Evolutionary conservation across 257 asterid genomes (phyloP).

Genomic region (Gardenia jasminoides): DNA sequence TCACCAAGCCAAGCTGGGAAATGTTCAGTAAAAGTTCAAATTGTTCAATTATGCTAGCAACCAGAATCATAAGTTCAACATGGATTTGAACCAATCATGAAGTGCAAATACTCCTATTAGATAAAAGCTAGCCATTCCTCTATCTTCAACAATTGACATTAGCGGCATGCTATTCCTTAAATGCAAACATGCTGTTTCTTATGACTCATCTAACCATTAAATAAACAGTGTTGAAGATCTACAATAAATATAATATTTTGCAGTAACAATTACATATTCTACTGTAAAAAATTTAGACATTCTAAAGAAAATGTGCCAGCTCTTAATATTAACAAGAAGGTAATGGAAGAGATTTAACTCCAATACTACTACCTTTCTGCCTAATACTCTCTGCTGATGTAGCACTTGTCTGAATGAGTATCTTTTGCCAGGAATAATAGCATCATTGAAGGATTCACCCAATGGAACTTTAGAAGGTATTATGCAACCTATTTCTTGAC

Average conservation of each 20-base stretch:
- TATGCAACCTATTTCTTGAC: constrained; percentile 68
- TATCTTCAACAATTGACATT: neutral
- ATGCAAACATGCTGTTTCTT: neutral
- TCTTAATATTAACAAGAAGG: neutral
- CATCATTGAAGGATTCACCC: constrained; percentile 75
- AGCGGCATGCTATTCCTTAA: neutral
- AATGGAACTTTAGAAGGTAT: constrained; percentile 97
- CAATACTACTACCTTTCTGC: constrained; percentile 57
- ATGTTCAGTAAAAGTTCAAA: constrained; percentile 27
- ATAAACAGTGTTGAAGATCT: neutral
- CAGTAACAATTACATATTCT: neutral
- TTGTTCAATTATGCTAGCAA: constrained; percentile 9
- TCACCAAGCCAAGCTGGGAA: constrained; percentile 95
- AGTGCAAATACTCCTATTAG: neutral
- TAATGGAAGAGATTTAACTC: constrained; percentile 1
- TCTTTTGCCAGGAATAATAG: constrained; percentile 80
- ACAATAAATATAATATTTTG: neutral
- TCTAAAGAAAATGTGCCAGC: neutral
- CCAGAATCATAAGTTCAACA: neutral
- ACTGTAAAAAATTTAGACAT: neutral
- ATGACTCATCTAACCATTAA: neutral
- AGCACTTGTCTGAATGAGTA: constrained; percentile 88
- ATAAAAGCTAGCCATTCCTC: neutral
- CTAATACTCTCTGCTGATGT: constrained; percentile 70
- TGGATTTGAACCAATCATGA: neutral